phyloP scores from a whole-genome alignment of 2,329 filamentous ascomycete genomes.

The Fusarium longipes region DNA sequence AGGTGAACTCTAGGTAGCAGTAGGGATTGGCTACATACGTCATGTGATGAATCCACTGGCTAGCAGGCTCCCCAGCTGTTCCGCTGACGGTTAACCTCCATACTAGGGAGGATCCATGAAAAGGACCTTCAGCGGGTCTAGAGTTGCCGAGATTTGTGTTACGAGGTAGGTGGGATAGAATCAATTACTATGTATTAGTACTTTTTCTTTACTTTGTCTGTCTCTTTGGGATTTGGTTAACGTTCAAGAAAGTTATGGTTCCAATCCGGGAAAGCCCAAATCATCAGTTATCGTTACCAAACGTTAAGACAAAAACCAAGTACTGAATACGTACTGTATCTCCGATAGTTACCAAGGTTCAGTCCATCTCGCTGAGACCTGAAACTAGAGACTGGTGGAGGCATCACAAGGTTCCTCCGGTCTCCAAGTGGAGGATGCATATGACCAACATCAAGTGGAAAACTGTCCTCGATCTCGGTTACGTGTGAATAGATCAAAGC shows the following conservation, averaged over 20 bases:
- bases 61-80: slow-evolving; percentile 22
- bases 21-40: slow-evolving; percentile 31
- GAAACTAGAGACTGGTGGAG: slow-evolving; percentile 13
- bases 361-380: slow-evolving; percentile 4
- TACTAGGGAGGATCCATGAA: neutral
- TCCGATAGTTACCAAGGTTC: neutral
- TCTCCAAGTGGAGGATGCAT: slow-evolving; percentile 9
- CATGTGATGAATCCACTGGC: slow-evolving; percentile 43
- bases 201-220: neutral
- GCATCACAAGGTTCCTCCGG: slow-evolving; percentile 14
- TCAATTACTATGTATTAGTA: neutral
- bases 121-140: slow-evolving; percentile 16
- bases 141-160: neutral
- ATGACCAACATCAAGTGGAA: slow-evolving; percentile 12
- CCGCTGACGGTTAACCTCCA: neutral
- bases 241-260: neutral
- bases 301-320: neutral
- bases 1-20: neutral
- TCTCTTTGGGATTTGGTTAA: neutral
- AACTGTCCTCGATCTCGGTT: slow-evolving; percentile 18
- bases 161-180: neutral
- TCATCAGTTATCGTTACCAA: neutral
- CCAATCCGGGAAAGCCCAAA: neutral
- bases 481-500: neutral
- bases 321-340: neutral